A percentile compares a stretch with the other conserved stretches of the same genome.
phyloP scores from a whole-genome alignment of 75 land plant species.

The Pinus albicaulis region DNA sequence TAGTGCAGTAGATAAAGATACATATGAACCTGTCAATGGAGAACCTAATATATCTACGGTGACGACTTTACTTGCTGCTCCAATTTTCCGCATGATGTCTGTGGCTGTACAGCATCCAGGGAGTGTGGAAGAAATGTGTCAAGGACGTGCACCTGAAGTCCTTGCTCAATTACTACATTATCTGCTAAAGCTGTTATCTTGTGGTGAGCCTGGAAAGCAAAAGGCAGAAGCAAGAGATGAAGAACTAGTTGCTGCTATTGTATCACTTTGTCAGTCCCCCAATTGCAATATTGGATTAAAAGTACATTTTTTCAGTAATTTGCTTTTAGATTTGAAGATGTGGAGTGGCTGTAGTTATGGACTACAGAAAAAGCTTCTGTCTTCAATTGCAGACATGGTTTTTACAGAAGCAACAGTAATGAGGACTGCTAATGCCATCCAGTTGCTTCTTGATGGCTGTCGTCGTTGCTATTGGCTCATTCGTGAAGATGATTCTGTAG shows the following conservation, averaged over 20 bases:
- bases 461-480: slow-evolving; percentile 92
- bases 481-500: slow-evolving; percentile 75
- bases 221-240: slow-evolving; percentile 71
- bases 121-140: slow-evolving; percentile 79
- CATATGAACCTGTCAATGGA: slow-evolving; percentile 64
- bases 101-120: slow-evolving; percentile 78
- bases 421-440: slow-evolving; percentile 96
- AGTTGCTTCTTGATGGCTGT: slow-evolving; percentile 97
- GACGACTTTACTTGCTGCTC: slow-evolving; percentile 65
- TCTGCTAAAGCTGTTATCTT: slow-evolving; percentile 59
- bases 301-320: slow-evolving; percentile 81
- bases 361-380: slow-evolving; percentile 91
- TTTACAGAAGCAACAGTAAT: slow-evolving; percentile 85
- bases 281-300: slow-evolving; percentile 64
- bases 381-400: slow-evolving; percentile 98
- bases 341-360: slow-evolving; percentile 95
- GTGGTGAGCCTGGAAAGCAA: slow-evolving; percentile 23
- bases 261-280: slow-evolving; percentile 92
- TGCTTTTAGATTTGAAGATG: slow-evolving; percentile 87
- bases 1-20: slow-evolving; percentile 62
- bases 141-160: slow-evolving; percentile 74
- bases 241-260: slow-evolving; percentile 91
- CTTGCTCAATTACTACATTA: slow-evolving; percentile 69
- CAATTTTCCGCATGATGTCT: slow-evolving; percentile 86
- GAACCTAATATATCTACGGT: slow-evolving; percentile 39